phyloP scores from a whole-genome alignment of 176 grass and related monocot species.

The Hordeum marinum region DNA sequence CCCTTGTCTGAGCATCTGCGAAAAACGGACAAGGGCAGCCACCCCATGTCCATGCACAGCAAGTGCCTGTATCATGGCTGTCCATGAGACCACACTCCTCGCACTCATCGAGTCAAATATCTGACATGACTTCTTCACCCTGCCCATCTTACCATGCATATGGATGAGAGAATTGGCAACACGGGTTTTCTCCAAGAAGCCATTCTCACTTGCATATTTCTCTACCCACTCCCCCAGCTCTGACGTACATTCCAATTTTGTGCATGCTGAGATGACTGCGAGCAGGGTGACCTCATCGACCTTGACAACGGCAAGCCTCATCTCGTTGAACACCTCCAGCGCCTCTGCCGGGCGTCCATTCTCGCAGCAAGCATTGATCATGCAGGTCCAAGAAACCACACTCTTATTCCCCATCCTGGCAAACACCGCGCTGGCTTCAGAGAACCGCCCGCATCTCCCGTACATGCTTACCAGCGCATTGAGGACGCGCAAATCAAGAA shows the following conservation, averaged over 20 bases:
- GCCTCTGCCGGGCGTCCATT: conserved; percentile 20
- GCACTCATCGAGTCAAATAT: conserved; percentile 36
- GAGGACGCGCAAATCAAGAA: conserved; percentile 24
- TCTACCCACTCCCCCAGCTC: conserved; percentile 35
- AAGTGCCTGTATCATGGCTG: conserved; percentile 42
- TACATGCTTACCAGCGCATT: conserved; percentile 61
- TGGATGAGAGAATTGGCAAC: conserved; percentile 49
- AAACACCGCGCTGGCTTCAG: conserved; percentile 23
- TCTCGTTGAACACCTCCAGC: conserved; percentile 35
- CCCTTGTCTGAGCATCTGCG: conserved; percentile 60
- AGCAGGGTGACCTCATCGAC: conserved; percentile 52
- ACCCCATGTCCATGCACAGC: conserved; percentile 43
- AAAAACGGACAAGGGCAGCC: conserved; percentile 44
- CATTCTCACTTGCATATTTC: background rate
- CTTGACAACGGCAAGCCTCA: conserved; percentile 26
- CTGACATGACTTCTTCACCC: conserved; percentile 31
- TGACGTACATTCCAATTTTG: conserved; percentile 22
- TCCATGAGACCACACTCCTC: conserved; percentile 56
- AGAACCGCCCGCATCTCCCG: conserved; percentile 9
- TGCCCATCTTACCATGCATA: conserved; percentile 51
- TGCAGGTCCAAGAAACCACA: conserved; percentile 54
- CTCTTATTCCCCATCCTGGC: conserved; percentile 4
- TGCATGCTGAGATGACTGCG: conserved; percentile 36
- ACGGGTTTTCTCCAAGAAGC: conserved; percentile 16
- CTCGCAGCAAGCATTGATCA: conserved; percentile 48